These are phyloP conservation scores for Phtheirospermum japonicum DNA, from an alignment of 257 asterid species.

Conservation along the genomic window DNA sequence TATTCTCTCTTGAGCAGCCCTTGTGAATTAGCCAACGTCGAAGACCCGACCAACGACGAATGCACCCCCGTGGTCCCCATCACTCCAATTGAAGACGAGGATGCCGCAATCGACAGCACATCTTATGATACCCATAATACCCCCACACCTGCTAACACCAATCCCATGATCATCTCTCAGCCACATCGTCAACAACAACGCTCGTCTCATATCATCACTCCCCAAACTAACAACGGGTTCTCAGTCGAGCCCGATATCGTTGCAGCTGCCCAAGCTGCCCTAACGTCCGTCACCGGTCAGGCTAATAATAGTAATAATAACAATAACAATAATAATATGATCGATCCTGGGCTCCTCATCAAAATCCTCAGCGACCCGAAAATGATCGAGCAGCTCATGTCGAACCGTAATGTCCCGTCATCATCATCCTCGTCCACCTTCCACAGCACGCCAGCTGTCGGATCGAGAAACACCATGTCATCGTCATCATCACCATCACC, in stretches of 20 bases:
- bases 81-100: slow-evolving; percentile 92
- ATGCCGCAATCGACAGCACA: slow-evolving; percentile 40
- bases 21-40: slow-evolving; percentile 30
- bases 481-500: background rate
- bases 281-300: slow-evolving; percentile 36
- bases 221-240: background rate
- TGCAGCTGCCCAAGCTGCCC: slow-evolving; percentile 30
- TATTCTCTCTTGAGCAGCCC: slow-evolving; percentile 54
- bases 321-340: slow-evolving; percentile 27
- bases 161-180: slow-evolving; percentile 27
- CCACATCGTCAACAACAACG: slow-evolving; percentile 25
- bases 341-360: slow-evolving; percentile 64
- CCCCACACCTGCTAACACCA: slow-evolving; percentile 23
- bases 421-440: slow-evolving; percentile 6
- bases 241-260: slow-evolving; percentile 4
- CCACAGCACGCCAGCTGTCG: slow-evolving; percentile 21
- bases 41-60: slow-evolving; percentile 33
- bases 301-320: background rate
- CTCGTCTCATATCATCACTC: slow-evolving; percentile 20
- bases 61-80: slow-evolving; percentile 59
- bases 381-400: slow-evolving; percentile 62
- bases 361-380: slow-evolving; percentile 67
- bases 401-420: slow-evolving; percentile 31
- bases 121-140: slow-evolving; percentile 13
- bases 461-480: background rate